phyloP scores from a whole-genome alignment of 352 stramenopile genomes.

The Phytophthora pluvialis region DNA sequence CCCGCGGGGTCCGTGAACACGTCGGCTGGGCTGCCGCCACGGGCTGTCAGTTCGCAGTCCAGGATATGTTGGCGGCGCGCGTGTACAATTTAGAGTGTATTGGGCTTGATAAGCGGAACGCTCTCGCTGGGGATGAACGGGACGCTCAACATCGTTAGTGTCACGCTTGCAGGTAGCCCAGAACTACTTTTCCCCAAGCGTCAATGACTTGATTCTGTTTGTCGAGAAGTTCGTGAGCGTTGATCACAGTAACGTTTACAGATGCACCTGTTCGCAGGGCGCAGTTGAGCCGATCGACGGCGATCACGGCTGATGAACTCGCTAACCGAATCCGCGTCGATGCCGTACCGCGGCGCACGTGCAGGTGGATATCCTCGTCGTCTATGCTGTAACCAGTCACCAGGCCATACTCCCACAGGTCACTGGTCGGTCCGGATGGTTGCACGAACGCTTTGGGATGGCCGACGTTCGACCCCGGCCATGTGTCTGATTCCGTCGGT shows the following conservation, averaged over 20 bases:
- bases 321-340: too few species aligned
- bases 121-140: not conserved
- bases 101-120: not conserved
- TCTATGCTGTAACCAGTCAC: conserved; percentile 2
- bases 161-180: conserved; percentile 1
- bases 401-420: conserved; percentile 1
- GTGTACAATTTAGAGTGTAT: conserved; percentile 1
- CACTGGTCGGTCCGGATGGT: not conserved
- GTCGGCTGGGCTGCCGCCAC: not conserved
- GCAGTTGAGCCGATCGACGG: not conserved
- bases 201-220: not conserved
- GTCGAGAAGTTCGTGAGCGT: not conserved
- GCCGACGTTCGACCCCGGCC: not conserved
- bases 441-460: not conserved
- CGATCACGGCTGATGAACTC: not conserved
- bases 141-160: conserved; percentile 1
- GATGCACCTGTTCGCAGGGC: conserved; percentile 1
- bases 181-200: conserved; percentile 1
- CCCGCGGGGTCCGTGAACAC: not conserved
- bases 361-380: not conserved
- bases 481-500: not conserved
- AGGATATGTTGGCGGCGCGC: conserved; percentile 5
- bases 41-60: not conserved
- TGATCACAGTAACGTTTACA: not conserved
- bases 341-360: not conserved